Evolutionary conservation across 2,329 filamentous ascomycete species (phyloP), one percentile per base, ranked within the genome.

Genomic region (Trichoderma sp.): DNA sequence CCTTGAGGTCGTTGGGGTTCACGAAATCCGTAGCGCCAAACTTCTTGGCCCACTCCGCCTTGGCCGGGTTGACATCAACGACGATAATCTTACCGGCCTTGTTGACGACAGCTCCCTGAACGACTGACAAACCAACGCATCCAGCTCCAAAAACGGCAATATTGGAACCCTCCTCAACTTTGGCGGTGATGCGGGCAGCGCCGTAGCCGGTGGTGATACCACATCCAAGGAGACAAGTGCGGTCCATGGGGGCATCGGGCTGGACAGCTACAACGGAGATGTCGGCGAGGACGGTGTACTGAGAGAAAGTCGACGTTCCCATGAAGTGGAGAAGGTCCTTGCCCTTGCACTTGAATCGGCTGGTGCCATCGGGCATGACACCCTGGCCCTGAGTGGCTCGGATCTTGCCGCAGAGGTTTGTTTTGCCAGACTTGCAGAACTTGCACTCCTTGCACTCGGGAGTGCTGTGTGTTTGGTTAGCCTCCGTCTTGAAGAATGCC

Each of bases 371-470:
- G 72, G 96, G 96, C 95, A 99, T 97, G 77, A 98, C 90, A 80
- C 96, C 96, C 83, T 91, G 92, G 78, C 96, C 96, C 86, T 99
- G 96, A 58, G 96, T 98, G 60, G 94, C 93, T 79, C 96, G 92
- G 84, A 99, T 99, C 90, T 98, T 98, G 83, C 96, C 96, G 86
- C 95, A 98, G 72, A 98, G 92, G 85, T 98, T 97, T 79, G 95
- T 98, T 91, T 99, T 99, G 85, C 95, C 96, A 56, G 95, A 98
- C 84, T 94, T 96, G 92, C 96, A 99, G 89, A 98, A 98, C 87
- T 98, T 98, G 91, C 96, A 99, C 84, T 98, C 95, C 77, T 90
- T 88, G 87, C 96, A 98, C 86, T 98, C 95, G 76, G 96, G 96
- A 61, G 95, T 98, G 87, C 94, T 97, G 70, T 70, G 53, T 24